These are phyloP conservation scores for Paecilomyces variotii DNA, from an alignment of 2,329 filamentous ascomycete genomes.

Conservation along the genomic window DNA sequence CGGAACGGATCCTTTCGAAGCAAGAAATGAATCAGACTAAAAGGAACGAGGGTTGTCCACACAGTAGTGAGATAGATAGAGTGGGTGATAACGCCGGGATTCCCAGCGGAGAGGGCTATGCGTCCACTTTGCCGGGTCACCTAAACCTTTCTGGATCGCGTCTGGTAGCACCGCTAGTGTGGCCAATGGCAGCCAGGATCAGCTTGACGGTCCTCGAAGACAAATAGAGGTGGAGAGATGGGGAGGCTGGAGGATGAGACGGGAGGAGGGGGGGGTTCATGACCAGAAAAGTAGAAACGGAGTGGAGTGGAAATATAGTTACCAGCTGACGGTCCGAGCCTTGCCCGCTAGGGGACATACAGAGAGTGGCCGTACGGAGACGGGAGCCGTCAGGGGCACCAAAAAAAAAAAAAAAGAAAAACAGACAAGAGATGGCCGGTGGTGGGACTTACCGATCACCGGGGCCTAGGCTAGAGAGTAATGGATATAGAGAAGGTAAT, in stretches of 20 bases:
- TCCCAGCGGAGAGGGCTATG: background rate
- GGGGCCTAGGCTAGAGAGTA: background rate
- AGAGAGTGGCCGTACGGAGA: background rate
- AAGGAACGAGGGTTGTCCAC: background rate
- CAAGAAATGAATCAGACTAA: background rate
- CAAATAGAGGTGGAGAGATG: background rate
- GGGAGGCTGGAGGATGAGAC: background rate
- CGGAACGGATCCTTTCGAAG: background rate
- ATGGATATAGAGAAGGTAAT: constrained; percentile 9
- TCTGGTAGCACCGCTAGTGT: background rate
- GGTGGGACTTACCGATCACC: background rate
- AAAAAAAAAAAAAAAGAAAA: background rate
- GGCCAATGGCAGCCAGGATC: background rate
- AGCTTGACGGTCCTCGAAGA: background rate
- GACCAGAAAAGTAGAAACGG: background rate
- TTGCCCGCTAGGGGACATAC: background rate
- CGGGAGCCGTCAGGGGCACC: background rate
- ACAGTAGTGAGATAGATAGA: background rate
- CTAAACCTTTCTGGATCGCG: background rate
- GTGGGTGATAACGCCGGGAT: background rate
- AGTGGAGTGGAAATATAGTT: background rate
- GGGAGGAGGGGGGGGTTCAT: background rate
- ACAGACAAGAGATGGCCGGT: background rate
- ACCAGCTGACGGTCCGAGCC: background rate
- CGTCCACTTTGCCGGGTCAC: background rate